These are phyloP conservation scores for Vigna reflexopilosa DNA, from an alignment of 306 rosid species.

Conservation along the genomic window DNA sequence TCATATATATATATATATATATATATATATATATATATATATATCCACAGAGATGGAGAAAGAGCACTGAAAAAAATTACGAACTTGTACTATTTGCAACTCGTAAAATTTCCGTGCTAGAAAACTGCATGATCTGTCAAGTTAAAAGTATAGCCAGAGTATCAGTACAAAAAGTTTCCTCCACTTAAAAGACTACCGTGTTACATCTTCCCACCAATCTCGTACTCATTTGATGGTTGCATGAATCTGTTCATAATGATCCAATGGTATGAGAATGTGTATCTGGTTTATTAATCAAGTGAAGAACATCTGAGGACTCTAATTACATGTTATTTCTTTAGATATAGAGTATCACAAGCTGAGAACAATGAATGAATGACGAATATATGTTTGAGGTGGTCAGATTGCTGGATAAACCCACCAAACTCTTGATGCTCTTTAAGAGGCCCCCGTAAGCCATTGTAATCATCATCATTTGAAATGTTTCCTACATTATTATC, in stretches of 20 bases:
- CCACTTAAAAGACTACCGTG: neutral
- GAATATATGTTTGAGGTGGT: neutral
- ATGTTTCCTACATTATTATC: slow-evolving; percentile 27
- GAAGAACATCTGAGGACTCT: slow-evolving; percentile 12
- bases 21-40: too few relatives aligned
- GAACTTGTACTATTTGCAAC: slow-evolving; percentile 21
- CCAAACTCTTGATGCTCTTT: neutral
- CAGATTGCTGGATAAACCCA: slow-evolving; percentile 15
- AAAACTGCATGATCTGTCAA: neutral
- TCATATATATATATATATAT: too few relatives aligned
- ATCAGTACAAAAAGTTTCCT: neutral
- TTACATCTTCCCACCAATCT: slow-evolving; percentile 5
- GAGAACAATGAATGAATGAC: neutral
- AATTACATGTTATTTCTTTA: neutral
- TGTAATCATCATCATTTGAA: slow-evolving; percentile 2
- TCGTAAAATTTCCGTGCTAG: neutral
- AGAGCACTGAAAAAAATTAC: neutral
- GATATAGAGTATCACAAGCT: slow-evolving; percentile 15
- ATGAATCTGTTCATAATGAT: slow-evolving; percentile 1
- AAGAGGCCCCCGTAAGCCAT: neutral
- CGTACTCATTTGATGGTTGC: slow-evolving; percentile 11
- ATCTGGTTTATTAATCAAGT: slow-evolving; percentile 5
- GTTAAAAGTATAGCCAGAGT: slow-evolving; percentile 6
- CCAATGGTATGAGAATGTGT: slow-evolving; percentile 10
- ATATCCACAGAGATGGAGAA: too few relatives aligned